A percentile compares a stretch with the other conserved stretches of the same genome.
phyloP scores from a whole-genome alignment of 257 asterid genomes.

The Solanum gandarillasii region DNA sequence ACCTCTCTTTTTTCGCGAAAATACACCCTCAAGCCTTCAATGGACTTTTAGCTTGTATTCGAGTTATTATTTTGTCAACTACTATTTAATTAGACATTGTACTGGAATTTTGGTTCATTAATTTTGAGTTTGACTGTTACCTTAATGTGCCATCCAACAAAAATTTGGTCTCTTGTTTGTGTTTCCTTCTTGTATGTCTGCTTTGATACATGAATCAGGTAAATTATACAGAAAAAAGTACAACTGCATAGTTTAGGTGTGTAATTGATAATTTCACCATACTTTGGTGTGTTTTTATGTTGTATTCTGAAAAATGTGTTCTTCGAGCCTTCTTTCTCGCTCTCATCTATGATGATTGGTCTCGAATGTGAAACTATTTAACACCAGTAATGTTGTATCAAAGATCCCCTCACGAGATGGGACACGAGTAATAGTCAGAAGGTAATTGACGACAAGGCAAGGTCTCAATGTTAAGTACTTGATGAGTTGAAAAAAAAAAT shows the following conservation, averaged over 20 bases:
- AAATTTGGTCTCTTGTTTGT: background rate
- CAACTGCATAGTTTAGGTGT: background rate
- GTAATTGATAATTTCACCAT: background rate
- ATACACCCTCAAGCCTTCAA: background rate
- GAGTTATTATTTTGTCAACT: constrained; percentile 6
- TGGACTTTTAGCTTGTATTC: constrained; percentile 5
- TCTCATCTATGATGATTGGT: background rate
- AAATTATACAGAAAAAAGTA: background rate
- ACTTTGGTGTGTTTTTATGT: background rate
- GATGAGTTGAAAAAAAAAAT: background rate
- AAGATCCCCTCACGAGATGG: background rate
- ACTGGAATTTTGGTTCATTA: constrained; percentile 14
- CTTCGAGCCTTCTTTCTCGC: background rate
- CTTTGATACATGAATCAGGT: background rate
- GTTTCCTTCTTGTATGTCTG: background rate
- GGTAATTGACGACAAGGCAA: background rate
- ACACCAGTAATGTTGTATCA: background rate
- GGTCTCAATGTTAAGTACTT: background rate
- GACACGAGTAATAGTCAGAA: background rate
- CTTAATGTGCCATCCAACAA: background rate
- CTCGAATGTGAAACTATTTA: background rate
- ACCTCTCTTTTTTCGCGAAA: background rate
- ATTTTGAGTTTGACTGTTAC: background rate
- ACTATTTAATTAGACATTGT: constrained; percentile 2
- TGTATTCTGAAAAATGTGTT: no score